Evolutionary conservation across 148 eudicot species (phyloP), one percentile per base, ranked within the genome.

Genomic region (Chenopodium berlandieri): DNA sequence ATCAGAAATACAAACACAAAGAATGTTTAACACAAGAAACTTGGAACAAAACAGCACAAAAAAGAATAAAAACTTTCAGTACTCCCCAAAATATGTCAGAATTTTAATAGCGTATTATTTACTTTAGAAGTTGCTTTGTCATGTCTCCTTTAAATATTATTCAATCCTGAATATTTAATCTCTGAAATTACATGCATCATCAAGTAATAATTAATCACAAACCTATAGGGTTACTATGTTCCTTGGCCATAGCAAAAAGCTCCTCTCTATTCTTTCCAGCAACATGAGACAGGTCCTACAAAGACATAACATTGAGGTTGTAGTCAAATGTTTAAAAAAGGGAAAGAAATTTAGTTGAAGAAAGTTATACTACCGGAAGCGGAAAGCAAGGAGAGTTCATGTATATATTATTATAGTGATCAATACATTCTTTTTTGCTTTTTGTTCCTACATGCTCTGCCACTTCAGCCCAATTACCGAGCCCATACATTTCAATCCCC

Each of bases 361-460:
- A 11, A 75, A 70, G 82, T 17, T 81, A 80, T 89, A 90, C 79
- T 94, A 97, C 99, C 90, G 97, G 98, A 82, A 97, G 97, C 69
- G 99, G 99, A 88, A 94, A 97, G 88, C 97, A 92, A 69, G 94
- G 97, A n/a, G 99, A 97, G 80, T 91, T 87, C 94, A 97, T 90
- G 84, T 94, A 97, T 80, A 89, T 81, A 20, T 84, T 83, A 71
- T 92, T 82, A 83, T 91, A 97, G 79, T 97, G 99, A 63, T 88
- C 90, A 81, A 94, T 89, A 74, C 99, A 97, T 44, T 91, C 92
- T 75, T 89, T 76, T 90, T 88, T 97, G 88, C 91, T 90, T 90
- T 97, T 97, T 16, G 97, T 92, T 83, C 98, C 99, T 73, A 97
- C 99, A 87, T 94, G 98, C 84, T 94, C 97, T 76, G 98, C 98